These are phyloP conservation scores for Eremothecium sinecaudum DNA, from an alignment of 1,139 yeast species.

Conservation along the genomic window DNA sequence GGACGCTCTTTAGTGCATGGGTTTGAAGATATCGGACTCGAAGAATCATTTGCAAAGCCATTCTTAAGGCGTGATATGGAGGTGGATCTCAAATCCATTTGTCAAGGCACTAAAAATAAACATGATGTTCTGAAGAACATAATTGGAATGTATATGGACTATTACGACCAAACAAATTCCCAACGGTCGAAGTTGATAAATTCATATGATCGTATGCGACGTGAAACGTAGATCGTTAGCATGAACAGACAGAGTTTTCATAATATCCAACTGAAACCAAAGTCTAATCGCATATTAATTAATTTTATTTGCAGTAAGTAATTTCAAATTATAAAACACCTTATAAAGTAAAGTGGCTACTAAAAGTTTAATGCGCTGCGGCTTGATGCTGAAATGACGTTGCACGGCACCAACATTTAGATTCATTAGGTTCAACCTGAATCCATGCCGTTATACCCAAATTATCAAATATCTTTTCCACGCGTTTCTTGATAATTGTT, in stretches of 20 bases:
- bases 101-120: constrained; percentile 51
- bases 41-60: constrained; percentile 80
- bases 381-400: constrained; percentile 11
- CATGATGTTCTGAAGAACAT: constrained; percentile 49
- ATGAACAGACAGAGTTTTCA: too few relatives aligned
- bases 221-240: constrained; percentile 7
- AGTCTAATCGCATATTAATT: too few relatives aligned
- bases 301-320: too few relatives aligned
- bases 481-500: constrained; percentile 49
- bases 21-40: constrained; percentile 67
- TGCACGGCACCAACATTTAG: constrained; percentile 49
- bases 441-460: constrained; percentile 44
- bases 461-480: constrained; percentile 39
- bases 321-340: neutral
- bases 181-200: constrained; percentile 24
- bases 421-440: constrained; percentile 51
- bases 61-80: constrained; percentile 75
- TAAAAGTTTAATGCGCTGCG: neutral
- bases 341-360: neutral
- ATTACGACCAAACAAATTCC: constrained; percentile 35
- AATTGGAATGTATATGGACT: constrained; percentile 52
- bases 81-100: constrained; percentile 52
- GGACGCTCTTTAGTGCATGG: constrained; percentile 90
- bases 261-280: too few relatives aligned
- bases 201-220: constrained; percentile 24